phyloP scores from a whole-genome alignment of 2,329 filamentous ascomycete species.

The Fusarium acutatum region DNA sequence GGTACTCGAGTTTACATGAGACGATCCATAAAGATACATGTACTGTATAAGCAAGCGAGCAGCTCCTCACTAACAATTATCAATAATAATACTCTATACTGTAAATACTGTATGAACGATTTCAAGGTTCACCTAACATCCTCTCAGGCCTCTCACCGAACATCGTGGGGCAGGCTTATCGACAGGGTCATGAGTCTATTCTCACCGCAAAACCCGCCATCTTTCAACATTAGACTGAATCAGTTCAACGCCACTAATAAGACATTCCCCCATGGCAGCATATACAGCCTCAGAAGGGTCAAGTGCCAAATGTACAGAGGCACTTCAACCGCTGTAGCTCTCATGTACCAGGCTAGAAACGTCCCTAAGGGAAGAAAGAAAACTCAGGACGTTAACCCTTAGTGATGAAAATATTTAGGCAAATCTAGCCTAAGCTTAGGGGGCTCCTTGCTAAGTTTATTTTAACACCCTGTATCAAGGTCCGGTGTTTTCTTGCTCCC shows the following conservation, averaged over 20 bases:
- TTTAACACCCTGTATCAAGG: too few species aligned
- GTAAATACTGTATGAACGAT: not conserved
- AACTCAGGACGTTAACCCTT: too few species aligned
- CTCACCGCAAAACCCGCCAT: constrained; percentile 25
- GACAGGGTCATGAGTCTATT: constrained; percentile 28
- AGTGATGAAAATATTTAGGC: too few species aligned
- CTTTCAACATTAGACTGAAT: not conserved
- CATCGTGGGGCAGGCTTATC: constrained; percentile 35
- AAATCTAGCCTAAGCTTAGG: too few species aligned
- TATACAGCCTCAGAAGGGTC: constrained; percentile 18
- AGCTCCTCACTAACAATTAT: not conserved
- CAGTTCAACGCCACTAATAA: constrained; percentile 19
- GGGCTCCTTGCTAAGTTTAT: too few species aligned
- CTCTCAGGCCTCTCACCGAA: constrained; percentile 12
- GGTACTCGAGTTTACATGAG: constrained; percentile 27
- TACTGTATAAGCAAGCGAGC: not conserved
- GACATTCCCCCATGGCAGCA: not conserved
- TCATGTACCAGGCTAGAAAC: constrained; percentile 16
- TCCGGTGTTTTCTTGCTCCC: too few species aligned
- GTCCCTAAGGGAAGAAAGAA: too few species aligned
- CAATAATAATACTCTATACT: not conserved
- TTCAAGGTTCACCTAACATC: not conserved
- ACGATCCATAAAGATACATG: constrained; percentile 11
- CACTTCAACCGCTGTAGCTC: constrained; percentile 19
- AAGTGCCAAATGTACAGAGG: constrained; percentile 24